Conservation (phyloP, 2,329 filamentous ascomycete species). For the Fusarium irregulare region DNA sequence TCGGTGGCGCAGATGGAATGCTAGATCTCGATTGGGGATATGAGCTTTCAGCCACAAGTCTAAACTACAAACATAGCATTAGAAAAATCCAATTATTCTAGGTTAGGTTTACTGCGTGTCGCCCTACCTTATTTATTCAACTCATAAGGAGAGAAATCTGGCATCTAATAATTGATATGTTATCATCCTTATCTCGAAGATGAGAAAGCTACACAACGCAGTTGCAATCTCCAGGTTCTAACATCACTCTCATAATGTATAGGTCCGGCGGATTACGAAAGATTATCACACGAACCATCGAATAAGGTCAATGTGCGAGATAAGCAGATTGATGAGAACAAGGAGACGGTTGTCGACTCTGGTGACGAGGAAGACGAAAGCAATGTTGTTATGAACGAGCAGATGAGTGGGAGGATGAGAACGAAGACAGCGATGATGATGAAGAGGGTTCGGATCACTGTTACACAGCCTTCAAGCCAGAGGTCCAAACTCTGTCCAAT, state of each 20-base stretch:
- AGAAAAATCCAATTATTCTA: not conserved
- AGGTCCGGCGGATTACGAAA: too few relatives aligned
- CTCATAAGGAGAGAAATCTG: too few relatives aligned
- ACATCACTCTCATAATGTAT: too few relatives aligned
- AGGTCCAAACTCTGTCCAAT: not conserved
- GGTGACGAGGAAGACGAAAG: not conserved
- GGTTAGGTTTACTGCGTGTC: not conserved
- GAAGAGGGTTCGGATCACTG: not conserved
- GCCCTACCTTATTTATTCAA: too few relatives aligned
- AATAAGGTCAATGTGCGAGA: too few relatives aligned
- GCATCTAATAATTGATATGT: too few relatives aligned
- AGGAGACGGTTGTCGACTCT: not conserved
- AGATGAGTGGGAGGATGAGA: not conserved
- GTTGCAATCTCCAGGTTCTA: too few relatives aligned
- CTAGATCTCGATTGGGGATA: not conserved
- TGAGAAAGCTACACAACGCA: too few relatives aligned
- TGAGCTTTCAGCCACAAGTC: not conserved
- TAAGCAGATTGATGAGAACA: too few relatives aligned
- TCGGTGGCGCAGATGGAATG: not conserved
- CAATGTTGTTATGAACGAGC: not conserved
- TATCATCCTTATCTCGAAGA: too few relatives aligned
- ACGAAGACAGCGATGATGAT: not conserved
- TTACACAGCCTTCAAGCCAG: not conserved
- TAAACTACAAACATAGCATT: not conserved
- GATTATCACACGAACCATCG: too few relatives aligned